Base-by-base conservation (phyloP, 2,329 filamentous ascomycete species). In the Pezicula radicicola region DNA sequence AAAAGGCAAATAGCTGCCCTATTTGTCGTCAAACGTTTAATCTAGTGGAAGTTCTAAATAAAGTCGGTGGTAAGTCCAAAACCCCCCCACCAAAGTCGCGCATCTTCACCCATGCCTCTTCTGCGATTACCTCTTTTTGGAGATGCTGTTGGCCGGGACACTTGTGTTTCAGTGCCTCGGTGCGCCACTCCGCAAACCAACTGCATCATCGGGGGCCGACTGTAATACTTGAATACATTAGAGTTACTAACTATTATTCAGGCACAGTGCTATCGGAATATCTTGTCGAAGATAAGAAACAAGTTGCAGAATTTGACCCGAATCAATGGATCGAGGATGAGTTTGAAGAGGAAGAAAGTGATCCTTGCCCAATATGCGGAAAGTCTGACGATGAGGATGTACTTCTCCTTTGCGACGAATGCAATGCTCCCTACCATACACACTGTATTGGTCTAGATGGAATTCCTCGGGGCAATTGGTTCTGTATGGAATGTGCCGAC, bases 1-100 rank as follows among this genome's bases (percentile, higher is more conserved):
- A 95, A 72, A 88, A 95, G 70, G 93, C 94, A 58, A 99, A 97
- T 72, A 97, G 92, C 68, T 99, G 94, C 71, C 94, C 94, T 43
- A 96, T 99, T 70, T 99, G 94, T 73, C 89, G 94, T 61, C 88
- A 90, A 63, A 84, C 81, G 57, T 97, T 99, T 75, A 93, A 97
- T 71, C 75, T 87, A 63, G 92, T 99, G 60, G 85, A 94, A 68
- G 85, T 99, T 55, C 88, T 88, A 70, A 84, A 88, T 66, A 83
- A 80, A 60, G 74, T 91, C 64, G 88, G 90, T 77, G 90, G 91
- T 94, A 81, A 73, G 83, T 77, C 52, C 43, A 19, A 19, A 10
- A 47, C 15, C 21, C 47, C 47, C 43, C 48, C 27, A 40, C 42
- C 30, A 10, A 46, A 18, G 42, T 19, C 49, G 21, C 41, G 44